Evolutionary conservation across 441 rosid species (phyloP).

Genomic region (Populus hybrid): DNA sequence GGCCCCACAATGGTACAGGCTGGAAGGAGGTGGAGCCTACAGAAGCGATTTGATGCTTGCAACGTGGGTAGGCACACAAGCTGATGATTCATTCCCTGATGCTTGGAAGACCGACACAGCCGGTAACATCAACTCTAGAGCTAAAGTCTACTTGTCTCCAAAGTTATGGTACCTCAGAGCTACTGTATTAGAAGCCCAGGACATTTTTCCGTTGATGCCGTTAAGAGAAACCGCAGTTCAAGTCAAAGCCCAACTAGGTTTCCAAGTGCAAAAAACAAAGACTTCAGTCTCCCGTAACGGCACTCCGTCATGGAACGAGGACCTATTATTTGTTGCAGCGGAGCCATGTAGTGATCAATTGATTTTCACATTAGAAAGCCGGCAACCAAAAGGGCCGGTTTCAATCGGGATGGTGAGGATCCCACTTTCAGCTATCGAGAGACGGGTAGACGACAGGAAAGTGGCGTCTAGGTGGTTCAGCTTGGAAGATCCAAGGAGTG

Average conservation of each 20-base stretch:
- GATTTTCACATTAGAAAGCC: conserved; percentile 57
- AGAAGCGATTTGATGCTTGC: conserved; percentile 75
- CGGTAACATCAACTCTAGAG: conserved; percentile 61
- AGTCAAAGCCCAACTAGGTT: conserved; percentile 64
- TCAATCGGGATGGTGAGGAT: conserved; percentile 44
- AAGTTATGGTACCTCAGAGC: conserved; percentile 84
- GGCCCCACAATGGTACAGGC: conserved; percentile 92
- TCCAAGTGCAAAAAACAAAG: conserved; percentile 65
- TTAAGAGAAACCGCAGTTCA: conserved; percentile 43
- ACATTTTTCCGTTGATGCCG: conserved; percentile 44
- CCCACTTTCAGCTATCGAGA: conserved; percentile 53
- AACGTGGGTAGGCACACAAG: conserved; percentile 92
- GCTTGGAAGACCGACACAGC: conserved; percentile 89
- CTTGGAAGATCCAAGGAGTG: conserved; percentile 44
- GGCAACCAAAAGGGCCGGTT: conserved; percentile 42
- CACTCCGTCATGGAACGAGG: conserved; percentile 80
- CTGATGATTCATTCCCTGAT: conserved; percentile 83
- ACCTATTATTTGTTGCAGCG: conserved; percentile 72
- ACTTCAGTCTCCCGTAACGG: conserved; percentile 49
- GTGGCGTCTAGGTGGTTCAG: conserved; percentile 63
- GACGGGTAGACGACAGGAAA: conserved; percentile 68
- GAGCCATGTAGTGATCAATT: conserved; percentile 69
- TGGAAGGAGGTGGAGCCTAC: conserved; percentile 43
- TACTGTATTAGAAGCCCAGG: conserved; percentile 82
- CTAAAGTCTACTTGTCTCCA: conserved; percentile 85